Base-by-base conservation (phyloP, 129 eudicot genomes). In the Flaveria trinervia region DNA sequence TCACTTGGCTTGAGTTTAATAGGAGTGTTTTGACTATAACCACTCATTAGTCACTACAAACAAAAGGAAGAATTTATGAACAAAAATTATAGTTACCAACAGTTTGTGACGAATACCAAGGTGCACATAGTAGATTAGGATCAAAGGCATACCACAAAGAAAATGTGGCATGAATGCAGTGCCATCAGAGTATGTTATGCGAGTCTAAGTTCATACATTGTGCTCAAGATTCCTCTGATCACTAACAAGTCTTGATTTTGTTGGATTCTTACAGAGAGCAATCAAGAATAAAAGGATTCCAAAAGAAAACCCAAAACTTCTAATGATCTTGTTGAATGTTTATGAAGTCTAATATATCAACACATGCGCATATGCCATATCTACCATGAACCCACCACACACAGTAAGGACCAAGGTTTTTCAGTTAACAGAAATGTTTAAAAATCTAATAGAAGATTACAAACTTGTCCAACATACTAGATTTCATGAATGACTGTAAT, bases 301-400 rank as follows among this genome's bases (percentile, higher is more conserved):
- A 20, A 22, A 57, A 57, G 8, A 57, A 18, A 17, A 2, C 0
- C 65, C 16, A 23, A 59, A 23, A 23, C 39, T 23, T 59, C 33
- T 10, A 10, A 22, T 59, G n/a, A 59, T 23, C 23, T 9, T 59
- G n/a, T 59, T 11, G 16, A 23, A 22, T 59, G 15, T 36, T 36
- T 36, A 36, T 36, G 41, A 5, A 36, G 5, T 5, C 41, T 36
- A 36, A 36, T 0, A 36, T 36, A 36, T 36, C 41, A 36, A 36
- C 1, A 11, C 16, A 50, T 0, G 18, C n/a, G 7, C 55, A 50
- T 50, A 59, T 22, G 36, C 65, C 65, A 20, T 59, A 59, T 20
- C 65, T 20, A 59, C 33, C 39, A 59, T 59, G 65, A 23, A 59
- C 65, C 39, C 33, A 59, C 33, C 65, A 59, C 65, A 59, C 65